phyloP scores from a whole-genome alignment of 2,329 filamentous ascomycete genomes.

The Onygena corvina region DNA sequence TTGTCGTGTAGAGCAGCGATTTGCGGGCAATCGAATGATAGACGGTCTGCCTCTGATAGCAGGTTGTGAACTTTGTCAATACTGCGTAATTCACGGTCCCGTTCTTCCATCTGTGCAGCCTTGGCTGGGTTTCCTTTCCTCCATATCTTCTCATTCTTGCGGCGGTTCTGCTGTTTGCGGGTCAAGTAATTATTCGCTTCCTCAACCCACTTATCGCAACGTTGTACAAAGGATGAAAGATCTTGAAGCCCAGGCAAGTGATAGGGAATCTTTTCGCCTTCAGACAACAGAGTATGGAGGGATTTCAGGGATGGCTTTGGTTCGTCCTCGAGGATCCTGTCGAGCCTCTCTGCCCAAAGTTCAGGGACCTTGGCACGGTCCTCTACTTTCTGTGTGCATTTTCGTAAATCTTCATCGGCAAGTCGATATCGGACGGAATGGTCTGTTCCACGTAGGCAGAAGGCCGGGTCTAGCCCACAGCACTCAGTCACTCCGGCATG shows the following conservation, averaged over 20 bases:
- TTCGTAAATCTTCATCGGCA: constrained; percentile 55
- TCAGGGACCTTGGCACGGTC: constrained; percentile 82
- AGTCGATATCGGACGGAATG: constrained; percentile 71
- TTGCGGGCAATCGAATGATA: constrained; percentile 89
- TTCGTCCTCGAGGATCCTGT: constrained; percentile 71
- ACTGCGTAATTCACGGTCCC: constrained; percentile 71
- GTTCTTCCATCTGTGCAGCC: constrained; percentile 71
- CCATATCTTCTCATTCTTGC: constrained; percentile 84
- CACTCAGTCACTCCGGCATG: constrained; percentile 74
- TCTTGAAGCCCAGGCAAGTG: constrained; percentile 70
- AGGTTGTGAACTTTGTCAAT: constrained; percentile 80
- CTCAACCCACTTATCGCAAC: constrained; percentile 95
- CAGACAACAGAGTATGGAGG: constrained; percentile 69
- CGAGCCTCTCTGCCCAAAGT: constrained; percentile 79
- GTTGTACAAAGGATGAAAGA: constrained; percentile 80
- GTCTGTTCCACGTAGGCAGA: constrained; percentile 56
- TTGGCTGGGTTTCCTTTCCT: constrained; percentile 58
- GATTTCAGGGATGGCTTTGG: constrained; percentile 74
- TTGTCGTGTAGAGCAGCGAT: constrained; percentile 77
- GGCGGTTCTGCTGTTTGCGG: constrained; percentile 91
- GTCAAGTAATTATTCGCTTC: constrained; percentile 94
- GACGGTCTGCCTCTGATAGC: constrained; percentile 66
- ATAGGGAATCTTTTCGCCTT: constrained; percentile 93
- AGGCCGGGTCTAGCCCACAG: constrained; percentile 55
- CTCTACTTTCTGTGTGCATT: constrained; percentile 59